A percentile compares a stretch with the other conserved stretches of the same genome.
phyloP scores from a whole-genome alignment of 768 basidiomycete species.

The Hygrocybe punicea region DNA sequence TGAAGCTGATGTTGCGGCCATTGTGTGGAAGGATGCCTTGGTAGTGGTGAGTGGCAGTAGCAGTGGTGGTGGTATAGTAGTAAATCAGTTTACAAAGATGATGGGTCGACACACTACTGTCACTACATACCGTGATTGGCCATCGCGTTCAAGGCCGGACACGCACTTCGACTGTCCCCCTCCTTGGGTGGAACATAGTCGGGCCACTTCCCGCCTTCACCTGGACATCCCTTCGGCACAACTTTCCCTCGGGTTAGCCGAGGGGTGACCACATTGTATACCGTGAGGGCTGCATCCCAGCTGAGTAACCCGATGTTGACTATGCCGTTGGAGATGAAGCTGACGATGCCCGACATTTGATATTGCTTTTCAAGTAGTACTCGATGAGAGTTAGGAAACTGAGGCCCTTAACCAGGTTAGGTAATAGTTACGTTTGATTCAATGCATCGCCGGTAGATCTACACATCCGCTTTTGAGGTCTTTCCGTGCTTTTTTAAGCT shows the following conservation, averaged over 20 bases:
- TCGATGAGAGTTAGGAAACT: background rate
- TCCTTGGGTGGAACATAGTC: conserved; percentile 55
- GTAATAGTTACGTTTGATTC: too few species aligned
- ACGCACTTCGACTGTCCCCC: conserved; percentile 68
- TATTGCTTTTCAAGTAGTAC: background rate
- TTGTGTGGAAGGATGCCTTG: conserved; percentile 62
- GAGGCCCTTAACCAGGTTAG: too few species aligned
- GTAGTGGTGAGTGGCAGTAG: too few species aligned
- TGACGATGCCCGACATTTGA: conserved; percentile 1
- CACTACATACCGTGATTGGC: conserved; percentile 68
- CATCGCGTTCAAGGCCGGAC: conserved; percentile 76
- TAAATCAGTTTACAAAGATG: conserved; percentile 18
- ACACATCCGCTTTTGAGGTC: too few species aligned
- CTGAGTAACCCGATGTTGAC: conserved; percentile 9
- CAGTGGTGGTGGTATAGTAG: too few species aligned
- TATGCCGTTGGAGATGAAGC: background rate
- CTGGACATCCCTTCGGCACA: conserved; percentile 52
- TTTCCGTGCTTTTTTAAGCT: too few species aligned
- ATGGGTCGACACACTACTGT: background rate
- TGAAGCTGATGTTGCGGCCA: conserved; percentile 68
- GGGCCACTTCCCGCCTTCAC: conserved; percentile 64
- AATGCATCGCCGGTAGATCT: too few species aligned
- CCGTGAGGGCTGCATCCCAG: conserved; percentile 52
- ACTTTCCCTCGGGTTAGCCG: conserved; percentile 52
- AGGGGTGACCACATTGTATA: conserved; percentile 51